Evolutionary conservation across 2,329 filamentous ascomycete genomes (phyloP).

Genomic region (Trichoderma koningii): DNA sequence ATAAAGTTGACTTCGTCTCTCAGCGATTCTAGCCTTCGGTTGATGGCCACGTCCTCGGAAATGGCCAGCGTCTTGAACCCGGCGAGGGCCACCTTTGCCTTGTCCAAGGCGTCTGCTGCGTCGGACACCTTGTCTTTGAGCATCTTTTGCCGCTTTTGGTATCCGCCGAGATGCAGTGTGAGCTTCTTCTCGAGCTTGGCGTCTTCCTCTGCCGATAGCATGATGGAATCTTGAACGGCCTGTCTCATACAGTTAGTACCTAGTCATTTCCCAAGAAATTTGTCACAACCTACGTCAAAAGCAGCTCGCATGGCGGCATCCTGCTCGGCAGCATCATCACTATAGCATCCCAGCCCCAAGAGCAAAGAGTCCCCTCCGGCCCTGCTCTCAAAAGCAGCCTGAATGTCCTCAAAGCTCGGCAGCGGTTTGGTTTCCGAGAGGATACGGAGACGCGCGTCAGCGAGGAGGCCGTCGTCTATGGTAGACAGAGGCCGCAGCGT

Average conservation of each 20-base stretch:
- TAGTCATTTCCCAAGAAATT: too few relatives aligned
- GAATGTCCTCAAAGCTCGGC: constrained; percentile 53
- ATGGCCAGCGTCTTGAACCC: constrained; percentile 75
- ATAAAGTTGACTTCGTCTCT: constrained; percentile 83
- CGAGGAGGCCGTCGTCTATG: constrained; percentile 71
- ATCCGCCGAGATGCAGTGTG: constrained; percentile 82
- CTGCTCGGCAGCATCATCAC: constrained; percentile 71
- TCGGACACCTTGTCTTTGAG: constrained; percentile 78
- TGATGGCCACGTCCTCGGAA: constrained; percentile 76
- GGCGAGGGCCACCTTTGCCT: constrained; percentile 70
- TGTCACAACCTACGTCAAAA: constrained; percentile 67
- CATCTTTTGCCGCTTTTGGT: constrained; percentile 80
- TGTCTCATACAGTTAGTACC: constrained; percentile 40
- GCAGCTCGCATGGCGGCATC: constrained; percentile 64
- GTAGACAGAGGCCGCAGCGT: constrained; percentile 59
- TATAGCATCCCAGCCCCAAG: constrained; percentile 79
- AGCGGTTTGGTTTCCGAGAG: constrained; percentile 64
- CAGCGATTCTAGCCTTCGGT: constrained; percentile 69
- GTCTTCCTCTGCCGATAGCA: constrained; percentile 73
- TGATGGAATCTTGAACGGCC: constrained; percentile 72
- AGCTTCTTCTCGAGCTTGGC: constrained; percentile 94
- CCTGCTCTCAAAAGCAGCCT: constrained; percentile 55
- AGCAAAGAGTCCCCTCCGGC: constrained; percentile 60
- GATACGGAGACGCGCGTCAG: constrained; percentile 75
- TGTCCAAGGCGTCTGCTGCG: constrained; percentile 72